Percentiles rank a stretch among this genome's conserved stretches.
Evolutionary conservation across 305 asterid genomes (phyloP).

Genomic region (Solanum chacoense): DNA sequence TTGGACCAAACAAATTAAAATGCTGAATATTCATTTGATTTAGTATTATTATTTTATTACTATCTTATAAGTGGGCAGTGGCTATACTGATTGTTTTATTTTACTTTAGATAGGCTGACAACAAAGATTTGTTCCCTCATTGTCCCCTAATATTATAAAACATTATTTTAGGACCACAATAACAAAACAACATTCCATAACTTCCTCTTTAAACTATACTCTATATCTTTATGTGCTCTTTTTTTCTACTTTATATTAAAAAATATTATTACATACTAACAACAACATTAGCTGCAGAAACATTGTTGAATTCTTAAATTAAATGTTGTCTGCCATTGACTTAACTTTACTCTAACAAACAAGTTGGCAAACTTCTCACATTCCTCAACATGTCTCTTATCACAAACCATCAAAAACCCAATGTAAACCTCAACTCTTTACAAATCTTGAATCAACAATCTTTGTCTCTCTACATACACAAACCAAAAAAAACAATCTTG

Average conservation of each 20-base stretch:
- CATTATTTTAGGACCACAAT: neutral
- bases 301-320: constrained; percentile 24
- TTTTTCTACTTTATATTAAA: neutral
- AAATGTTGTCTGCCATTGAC: constrained; percentile 65
- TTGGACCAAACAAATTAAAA: neutral
- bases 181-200: constrained; percentile 1
- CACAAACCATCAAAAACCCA: constrained; percentile 19
- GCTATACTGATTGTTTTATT: neutral
- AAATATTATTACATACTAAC: neutral
- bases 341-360: constrained; percentile 55
- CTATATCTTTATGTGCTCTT: neutral
- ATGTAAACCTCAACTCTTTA: constrained; percentile 3
- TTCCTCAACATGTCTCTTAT: constrained; percentile 51
- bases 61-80: neutral
- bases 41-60: neutral
- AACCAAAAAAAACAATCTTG: neutral
- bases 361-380: constrained; percentile 59
- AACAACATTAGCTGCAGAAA: constrained; percentile 16
- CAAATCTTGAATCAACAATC: constrained; percentile 12
- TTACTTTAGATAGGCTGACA: constrained; percentile 6
- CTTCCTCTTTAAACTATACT: neutral
- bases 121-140: constrained; percentile 5
- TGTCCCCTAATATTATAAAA: neutral
- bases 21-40: neutral
- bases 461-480: constrained; percentile 1